Percentiles rank a stretch among this genome's conserved stretches.
phyloP scores from a whole-genome alignment of 176 grass and related monocot genomes.

The Ampelocalamus luodianensis region DNA sequence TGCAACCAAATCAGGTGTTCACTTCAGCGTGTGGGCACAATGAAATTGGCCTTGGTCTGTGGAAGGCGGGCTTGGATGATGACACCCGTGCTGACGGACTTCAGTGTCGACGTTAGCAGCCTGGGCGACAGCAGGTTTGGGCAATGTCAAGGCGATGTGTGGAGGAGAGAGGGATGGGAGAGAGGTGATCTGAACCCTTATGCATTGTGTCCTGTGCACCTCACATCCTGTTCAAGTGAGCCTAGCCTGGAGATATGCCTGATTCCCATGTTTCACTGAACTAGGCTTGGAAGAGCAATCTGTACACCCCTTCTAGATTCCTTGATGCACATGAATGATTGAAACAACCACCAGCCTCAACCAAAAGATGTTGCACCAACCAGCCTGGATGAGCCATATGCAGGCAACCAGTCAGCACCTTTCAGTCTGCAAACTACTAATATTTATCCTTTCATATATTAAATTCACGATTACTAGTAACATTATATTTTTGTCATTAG shows the following conservation, averaged over 20 bases:
- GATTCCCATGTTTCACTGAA: conserved; percentile 9
- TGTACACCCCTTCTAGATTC: neutral
- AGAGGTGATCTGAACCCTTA: neutral
- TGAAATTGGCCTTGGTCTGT: neutral
- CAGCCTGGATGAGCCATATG: neutral
- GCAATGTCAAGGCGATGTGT: neutral
- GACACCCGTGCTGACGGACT: neutral
- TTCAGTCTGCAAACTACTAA: neutral
- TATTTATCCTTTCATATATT: conserved; percentile 4
- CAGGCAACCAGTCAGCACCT: neutral
- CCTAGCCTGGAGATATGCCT: neutral
- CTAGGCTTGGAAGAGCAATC: neutral
- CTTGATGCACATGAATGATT: neutral
- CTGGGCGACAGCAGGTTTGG: neutral
- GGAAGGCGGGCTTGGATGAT: neutral
- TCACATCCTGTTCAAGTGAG: neutral
- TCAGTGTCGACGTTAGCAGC: neutral
- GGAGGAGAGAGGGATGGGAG: neutral
- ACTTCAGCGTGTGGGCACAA: neutral
- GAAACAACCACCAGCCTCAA: neutral
- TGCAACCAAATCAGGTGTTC: neutral
- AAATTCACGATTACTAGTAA: neutral
- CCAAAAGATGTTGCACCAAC: conserved; percentile 1
- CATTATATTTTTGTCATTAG: neutral
- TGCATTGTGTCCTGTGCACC: neutral